Evolutionary conservation across 169 alveolate species (phyloP).

Genomic region (Cryptosporidium parvum): DNA sequence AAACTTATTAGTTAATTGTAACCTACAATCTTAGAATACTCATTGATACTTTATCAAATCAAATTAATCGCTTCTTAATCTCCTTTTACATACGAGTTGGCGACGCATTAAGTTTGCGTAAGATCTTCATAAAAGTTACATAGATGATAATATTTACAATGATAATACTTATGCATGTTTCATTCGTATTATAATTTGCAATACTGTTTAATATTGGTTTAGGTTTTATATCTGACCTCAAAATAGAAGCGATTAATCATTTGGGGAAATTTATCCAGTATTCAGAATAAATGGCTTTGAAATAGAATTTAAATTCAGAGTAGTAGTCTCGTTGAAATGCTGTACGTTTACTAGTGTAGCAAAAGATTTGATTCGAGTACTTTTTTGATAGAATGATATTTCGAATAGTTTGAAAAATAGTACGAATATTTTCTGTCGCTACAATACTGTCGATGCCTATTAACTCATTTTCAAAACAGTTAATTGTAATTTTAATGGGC

Average conservation of each 20-base stretch:
- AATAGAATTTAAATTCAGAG: constrained; percentile 5
- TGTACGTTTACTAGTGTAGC: background rate
- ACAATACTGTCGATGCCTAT: background rate
- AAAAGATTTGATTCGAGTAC: background rate
- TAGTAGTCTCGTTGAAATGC: background rate
- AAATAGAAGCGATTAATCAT: background rate
- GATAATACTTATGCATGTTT: background rate
- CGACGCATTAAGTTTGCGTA: too few species aligned
- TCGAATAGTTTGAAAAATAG: background rate
- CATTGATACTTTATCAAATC: background rate
- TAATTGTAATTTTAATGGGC: background rate
- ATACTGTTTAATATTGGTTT: too few species aligned
- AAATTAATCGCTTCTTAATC: background rate
- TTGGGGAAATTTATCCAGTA: background rate
- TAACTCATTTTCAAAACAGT: constrained; percentile 1
- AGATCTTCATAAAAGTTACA: too few species aligned
- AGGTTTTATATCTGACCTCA: too few species aligned
- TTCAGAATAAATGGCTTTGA: constrained; percentile 2
- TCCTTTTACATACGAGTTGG: too few species aligned
- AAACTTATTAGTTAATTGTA: too few species aligned
- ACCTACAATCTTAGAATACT: background rate
- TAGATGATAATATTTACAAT: too few species aligned
- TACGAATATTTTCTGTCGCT: background rate
- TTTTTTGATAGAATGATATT: background rate
- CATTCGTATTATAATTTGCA: background rate